These are phyloP conservation scores for Onygena corvina DNA, from an alignment of 2,329 filamentous ascomycete species.

Conservation along the genomic window DNA sequence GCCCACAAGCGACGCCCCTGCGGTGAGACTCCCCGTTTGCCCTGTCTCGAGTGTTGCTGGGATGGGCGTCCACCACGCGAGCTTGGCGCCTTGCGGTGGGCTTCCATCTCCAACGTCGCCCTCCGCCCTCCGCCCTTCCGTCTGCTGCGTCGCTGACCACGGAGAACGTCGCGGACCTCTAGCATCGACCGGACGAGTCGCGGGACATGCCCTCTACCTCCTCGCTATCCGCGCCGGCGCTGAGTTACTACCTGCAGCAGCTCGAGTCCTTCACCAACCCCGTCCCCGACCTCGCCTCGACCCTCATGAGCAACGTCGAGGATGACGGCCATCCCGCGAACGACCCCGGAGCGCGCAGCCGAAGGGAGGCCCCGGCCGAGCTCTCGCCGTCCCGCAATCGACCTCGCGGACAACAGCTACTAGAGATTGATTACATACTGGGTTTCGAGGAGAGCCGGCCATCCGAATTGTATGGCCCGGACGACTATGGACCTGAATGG, in stretches of 20 bases:
- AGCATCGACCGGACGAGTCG: neutral
- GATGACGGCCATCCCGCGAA: constrained; percentile 40
- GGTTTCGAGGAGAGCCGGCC: constrained; percentile 1
- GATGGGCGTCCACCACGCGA: no score
- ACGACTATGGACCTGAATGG: neutral
- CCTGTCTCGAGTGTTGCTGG: no score
- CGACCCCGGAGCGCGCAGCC: constrained; percentile 40
- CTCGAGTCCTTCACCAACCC: constrained; percentile 38
- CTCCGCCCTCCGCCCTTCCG: neutral
- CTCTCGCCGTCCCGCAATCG: constrained; percentile 4
- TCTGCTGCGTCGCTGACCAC: neutral
- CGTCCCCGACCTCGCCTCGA: constrained; percentile 40
- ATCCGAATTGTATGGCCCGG: neutral
- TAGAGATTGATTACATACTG: no score
- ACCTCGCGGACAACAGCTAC: constrained; percentile 1
- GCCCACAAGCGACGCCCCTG: neutral
- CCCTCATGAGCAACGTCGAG: constrained; percentile 36
- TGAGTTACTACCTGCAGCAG: constrained; percentile 36
- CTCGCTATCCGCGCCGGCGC: constrained; percentile 18
- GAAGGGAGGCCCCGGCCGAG: constrained; percentile 17
- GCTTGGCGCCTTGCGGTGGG: neutral
- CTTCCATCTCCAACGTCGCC: neutral
- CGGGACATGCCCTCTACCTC: constrained; percentile 9
- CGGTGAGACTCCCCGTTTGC: neutral
- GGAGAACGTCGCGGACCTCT: neutral